Evolutionary conservation across 805 yeast species (phyloP), one percentile per base, ranked within the genome.

Genomic region (Cyberlindnera lachancei): DNA sequence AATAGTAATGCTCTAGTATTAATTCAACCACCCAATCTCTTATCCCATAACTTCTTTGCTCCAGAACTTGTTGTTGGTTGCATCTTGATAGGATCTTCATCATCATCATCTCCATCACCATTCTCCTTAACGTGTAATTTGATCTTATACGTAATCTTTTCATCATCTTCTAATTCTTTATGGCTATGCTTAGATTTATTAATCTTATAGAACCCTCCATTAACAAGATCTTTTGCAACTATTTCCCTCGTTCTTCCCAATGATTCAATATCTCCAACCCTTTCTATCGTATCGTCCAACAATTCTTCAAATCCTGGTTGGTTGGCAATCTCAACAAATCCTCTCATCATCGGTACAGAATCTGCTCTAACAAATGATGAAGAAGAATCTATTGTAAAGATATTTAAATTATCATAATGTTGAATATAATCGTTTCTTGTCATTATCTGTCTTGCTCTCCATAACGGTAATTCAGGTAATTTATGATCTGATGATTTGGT

Each of bases 291-390:
- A 31, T 79, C 82, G 13, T 70, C 67, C 18, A 84, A 56, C 15
- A 83, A 57, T 36, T 75, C 69, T 27, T 79, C 77, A 42, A 84
- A 84, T 7, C 79, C 82, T 1, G 84, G 81, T 55, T 73, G 76
- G 3, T 72, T 59, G 2, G 79, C 78, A 31, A 84, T 79, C 50
- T 84, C 94, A 37, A 81, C 73, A 52, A 84, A 84, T 5, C 90
- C 94, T 44, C 88, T 68, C 94, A 84, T 81, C 94, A 84, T 83
- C 2, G 90, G 88, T 3, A 81, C 80, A 7, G 85, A 75, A 52
- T 84, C 94, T 0, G 94, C 90, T 22, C 81, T 61, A 3, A 84
- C 94, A 32, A 70, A 62, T 0, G 85, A 75, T 36, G 72, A 68
- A 6, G 47, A 40, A 1, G 84, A 73, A 55, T 84, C 92, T 33